These are phyloP conservation scores for Artemisia argyi DNA, from an alignment of 129 eudicot genomes.

Conservation along the genomic window DNA sequence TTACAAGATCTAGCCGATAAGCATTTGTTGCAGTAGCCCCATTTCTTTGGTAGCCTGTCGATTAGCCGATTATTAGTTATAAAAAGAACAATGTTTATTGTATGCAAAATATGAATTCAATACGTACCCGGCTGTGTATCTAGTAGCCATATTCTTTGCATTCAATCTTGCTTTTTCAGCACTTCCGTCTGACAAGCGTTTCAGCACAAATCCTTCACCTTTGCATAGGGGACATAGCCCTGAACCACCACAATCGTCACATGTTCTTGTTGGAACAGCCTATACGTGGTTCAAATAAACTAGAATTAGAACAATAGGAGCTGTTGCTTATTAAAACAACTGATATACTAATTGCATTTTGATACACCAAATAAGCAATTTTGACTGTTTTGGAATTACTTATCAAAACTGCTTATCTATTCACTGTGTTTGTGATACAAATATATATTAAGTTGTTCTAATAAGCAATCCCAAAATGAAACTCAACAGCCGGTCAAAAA, in stretches of 20 bases:
- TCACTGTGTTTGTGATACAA: no score
- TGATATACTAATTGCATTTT: no score
- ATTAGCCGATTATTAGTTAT: neutral
- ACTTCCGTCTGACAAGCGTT: slow-evolving; percentile 61
- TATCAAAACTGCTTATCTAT: no score
- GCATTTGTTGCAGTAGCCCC: slow-evolving; percentile 95
- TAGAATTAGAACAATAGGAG: slow-evolving; percentile 1
- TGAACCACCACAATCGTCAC: slow-evolving; percentile 91
- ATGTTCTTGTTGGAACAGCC: slow-evolving; percentile 55
- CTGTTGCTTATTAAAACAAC: no score
- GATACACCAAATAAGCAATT: no score
- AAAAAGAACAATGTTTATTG: slow-evolving; percentile 1
- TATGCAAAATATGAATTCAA: neutral
- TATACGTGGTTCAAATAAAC: slow-evolving; percentile 27
- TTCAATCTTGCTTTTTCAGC: slow-evolving; percentile 82
- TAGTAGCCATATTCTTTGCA: slow-evolving; percentile 83
- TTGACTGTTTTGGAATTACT: no score
- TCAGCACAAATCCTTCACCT: slow-evolving; percentile 93
- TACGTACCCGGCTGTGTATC: slow-evolving; percentile 91
- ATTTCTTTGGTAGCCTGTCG: slow-evolving; percentile 92
- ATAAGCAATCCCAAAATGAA: neutral
- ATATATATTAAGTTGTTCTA: no score
- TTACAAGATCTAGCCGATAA: slow-evolving; percentile 84
- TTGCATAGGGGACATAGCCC: slow-evolving; percentile 89
- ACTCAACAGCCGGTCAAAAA: neutral